Evolutionary conservation across 345 rosid species (phyloP), one percentile per base, ranked within the genome.

Genomic region (Dipteronia sinensis): DNA sequence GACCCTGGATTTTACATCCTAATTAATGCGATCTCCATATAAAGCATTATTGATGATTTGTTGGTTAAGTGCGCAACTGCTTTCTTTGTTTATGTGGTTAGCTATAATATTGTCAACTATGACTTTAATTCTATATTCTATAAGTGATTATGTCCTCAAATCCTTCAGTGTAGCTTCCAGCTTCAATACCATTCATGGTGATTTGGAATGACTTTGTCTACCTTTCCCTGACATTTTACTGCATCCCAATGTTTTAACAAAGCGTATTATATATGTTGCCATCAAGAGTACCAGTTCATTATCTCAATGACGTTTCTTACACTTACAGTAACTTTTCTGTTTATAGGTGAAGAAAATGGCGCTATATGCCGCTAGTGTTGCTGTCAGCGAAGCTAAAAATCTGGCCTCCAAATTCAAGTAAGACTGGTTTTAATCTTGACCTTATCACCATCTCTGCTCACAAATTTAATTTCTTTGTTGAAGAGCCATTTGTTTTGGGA

Each of bases 261-360:
- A 51, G n/a, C 7, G 1, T 51, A 51, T 51, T 51, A 51, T 51
- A 15, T 51, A 51, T 15, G n/a, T 15, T 51, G 49, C 49, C 56
- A 51, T 16, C n/a, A 11, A 49, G 55, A 49, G 17, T 72, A 38
- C 62, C 23, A 27, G 66, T 72, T 62, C 31, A 23, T 62, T 62
- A 22, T 62, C 34, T 62, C 42, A 66, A 69, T 64, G 47, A 58
- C 65, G 59, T 77, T 75, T 74, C 44, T 73, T 72, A 40, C 51
- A 1, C 71, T 74, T 20, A 31, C 42, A 11, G 62, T 27, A 31
- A 16, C 66, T 62, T 73, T 27, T 65, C 58, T 75, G 22, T 71
- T 72, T 40, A 27, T 58, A 88, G 91, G 87, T 88, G 51, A 88
- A 86, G 77, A 88, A 88, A 85, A 88, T 88, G 91, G 82, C 84